phyloP scores from a whole-genome alignment of 331 rosid species.

The Phaseolus coccineus region DNA sequence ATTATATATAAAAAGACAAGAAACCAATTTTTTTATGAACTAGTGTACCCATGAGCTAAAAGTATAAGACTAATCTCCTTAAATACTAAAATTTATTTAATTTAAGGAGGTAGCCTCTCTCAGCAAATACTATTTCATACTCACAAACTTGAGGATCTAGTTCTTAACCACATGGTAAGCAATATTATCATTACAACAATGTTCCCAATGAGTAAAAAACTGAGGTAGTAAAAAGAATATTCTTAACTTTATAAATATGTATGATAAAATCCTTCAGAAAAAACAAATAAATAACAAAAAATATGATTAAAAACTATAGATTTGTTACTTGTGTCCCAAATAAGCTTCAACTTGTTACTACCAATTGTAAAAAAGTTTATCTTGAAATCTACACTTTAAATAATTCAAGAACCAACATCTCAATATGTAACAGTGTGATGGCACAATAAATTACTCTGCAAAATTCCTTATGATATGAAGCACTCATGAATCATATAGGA shows the following conservation, averaged over 20 bases:
- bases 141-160: too few species aligned
- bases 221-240: neutral
- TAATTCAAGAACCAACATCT: conserved; percentile 33
- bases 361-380: conserved; percentile 76
- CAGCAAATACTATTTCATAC: too few species aligned
- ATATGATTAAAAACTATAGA: conserved; percentile 9
- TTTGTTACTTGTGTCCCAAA: conserved; percentile 92
- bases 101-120: too few species aligned
- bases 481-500: conserved; percentile 4
- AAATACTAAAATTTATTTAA: too few species aligned
- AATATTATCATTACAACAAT: neutral
- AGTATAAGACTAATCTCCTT: too few species aligned
- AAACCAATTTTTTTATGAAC: too few species aligned
- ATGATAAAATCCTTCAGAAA: neutral
- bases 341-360: conserved; percentile 87
- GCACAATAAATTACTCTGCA: neutral
- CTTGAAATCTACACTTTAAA: conserved; percentile 93
- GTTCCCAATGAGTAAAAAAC: neutral
- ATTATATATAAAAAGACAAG: too few species aligned
- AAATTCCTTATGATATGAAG: conserved; percentile 22
- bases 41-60: too few species aligned
- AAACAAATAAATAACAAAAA: neutral
- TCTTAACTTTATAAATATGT: neutral
- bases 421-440: conserved; percentile 1
- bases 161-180: too few species aligned